phyloP scores from a whole-genome alignment of 805 yeast genomes.

The Kuraishia molischiana region DNA sequence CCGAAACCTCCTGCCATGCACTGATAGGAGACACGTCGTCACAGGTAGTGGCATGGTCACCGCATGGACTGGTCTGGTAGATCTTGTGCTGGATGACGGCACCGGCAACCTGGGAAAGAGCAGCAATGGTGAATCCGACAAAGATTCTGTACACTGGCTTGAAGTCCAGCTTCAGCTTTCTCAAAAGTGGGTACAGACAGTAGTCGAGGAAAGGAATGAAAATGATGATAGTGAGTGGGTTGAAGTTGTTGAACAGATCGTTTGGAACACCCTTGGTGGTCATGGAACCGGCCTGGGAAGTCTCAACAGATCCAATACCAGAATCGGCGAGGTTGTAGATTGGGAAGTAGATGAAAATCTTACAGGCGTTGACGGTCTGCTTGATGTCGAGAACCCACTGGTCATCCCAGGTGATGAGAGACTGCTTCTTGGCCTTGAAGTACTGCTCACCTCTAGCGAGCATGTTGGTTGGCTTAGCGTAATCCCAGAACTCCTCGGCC shows the following conservation, averaged over 20 bases:
- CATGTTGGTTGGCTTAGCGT: constrained; percentile 34
- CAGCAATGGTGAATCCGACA: constrained; percentile 38
- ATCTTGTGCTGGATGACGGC: constrained; percentile 39
- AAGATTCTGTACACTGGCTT: constrained; percentile 34
- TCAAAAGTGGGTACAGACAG: constrained; percentile 33
- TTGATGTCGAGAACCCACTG: constrained; percentile 37
- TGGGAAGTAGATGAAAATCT: constrained; percentile 32
- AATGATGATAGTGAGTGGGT: constrained; percentile 43
- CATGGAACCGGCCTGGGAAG: constrained; percentile 48
- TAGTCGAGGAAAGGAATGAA: constrained; percentile 41
- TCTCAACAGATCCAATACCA: constrained; percentile 32
- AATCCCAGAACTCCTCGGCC: constrained; percentile 19
- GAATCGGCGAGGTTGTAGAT: constrained; percentile 30
- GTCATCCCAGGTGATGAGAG: constrained; percentile 26
- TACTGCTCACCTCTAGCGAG: constrained; percentile 28
- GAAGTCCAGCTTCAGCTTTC: constrained; percentile 31
- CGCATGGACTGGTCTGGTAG: constrained; percentile 39
- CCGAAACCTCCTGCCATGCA: constrained; percentile 21
- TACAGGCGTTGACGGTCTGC: constrained; percentile 33
- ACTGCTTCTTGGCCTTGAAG: constrained; percentile 18
- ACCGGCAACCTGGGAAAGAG: constrained; percentile 35
- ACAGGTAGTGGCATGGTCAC: constrained; percentile 9
- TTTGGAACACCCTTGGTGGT: constrained; percentile 43
- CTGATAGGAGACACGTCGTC: constrained; percentile 20
- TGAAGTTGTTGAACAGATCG: constrained; percentile 45